Evolutionary conservation across 495 filamentous ascomycete genomes (phyloP).

Genomic region (Polyplosphaeria fusca): DNA sequence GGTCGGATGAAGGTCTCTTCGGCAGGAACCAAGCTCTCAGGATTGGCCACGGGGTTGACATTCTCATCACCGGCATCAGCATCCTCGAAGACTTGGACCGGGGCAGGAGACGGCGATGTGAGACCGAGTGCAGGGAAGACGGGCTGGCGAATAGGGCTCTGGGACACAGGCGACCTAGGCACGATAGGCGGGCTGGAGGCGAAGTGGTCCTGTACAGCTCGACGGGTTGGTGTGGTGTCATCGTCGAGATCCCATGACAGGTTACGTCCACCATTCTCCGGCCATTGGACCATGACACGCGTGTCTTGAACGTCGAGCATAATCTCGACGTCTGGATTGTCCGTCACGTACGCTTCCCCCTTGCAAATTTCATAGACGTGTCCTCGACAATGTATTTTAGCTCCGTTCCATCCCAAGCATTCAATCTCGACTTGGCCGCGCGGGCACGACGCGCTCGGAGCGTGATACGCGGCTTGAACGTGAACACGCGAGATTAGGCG

Average conservation of each 20-base stretch:
- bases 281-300: conserved; percentile 85
- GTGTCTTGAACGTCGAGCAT: conserved; percentile 95
- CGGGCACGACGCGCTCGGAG: conserved; percentile 49
- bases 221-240: conserved; percentile 49
- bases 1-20: conserved; percentile 23
- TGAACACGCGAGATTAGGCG: conserved; percentile 89
- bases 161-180: conserved; percentile 35
- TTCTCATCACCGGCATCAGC: conserved; percentile 42
- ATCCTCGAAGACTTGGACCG: conserved; percentile 63
- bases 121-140: conserved; percentile 36
- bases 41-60: conserved; percentile 5
- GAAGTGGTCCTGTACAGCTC: conserved; percentile 38
- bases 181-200: conserved; percentile 67
- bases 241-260: conserved; percentile 56
- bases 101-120: conserved; percentile 44
- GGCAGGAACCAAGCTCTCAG: background rate
- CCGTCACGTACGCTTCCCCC: conserved; percentile 84
- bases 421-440: conserved; percentile 73
- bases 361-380: conserved; percentile 81
- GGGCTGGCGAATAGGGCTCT: conserved; percentile 27
- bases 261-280: conserved; percentile 55
- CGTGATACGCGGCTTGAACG: conserved; percentile 79
- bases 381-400: conserved; percentile 89
- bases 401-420: conserved; percentile 93
- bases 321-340: conserved; percentile 84